A percentile compares a stretch with the other conserved stretches of the same genome.
These are phyloP conservation scores for Moniliella sp. DNA, from an alignment of 1,284 basidiomycete genomes.

Conservation along the genomic window DNA sequence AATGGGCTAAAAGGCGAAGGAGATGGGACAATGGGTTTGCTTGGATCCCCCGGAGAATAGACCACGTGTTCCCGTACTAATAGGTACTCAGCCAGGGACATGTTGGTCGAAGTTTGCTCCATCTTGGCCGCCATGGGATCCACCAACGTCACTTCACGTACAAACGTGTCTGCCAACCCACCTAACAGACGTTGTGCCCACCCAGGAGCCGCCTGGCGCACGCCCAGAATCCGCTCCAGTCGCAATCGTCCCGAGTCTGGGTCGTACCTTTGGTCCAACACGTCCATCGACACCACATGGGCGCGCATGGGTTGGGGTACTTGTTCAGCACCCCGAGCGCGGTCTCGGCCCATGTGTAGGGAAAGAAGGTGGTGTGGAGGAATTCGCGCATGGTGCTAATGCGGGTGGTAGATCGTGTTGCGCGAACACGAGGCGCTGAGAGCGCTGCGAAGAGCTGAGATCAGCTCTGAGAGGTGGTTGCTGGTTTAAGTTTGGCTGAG, in stretches of 20 bases:
- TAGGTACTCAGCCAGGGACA: conserved; percentile 67
- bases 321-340: conserved; percentile 53
- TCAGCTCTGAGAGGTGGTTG: no score
- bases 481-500: no score
- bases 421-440: no score
- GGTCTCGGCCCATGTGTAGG: conserved; percentile 4
- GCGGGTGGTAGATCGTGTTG: no score
- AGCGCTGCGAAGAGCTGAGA: no score
- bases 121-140: conserved; percentile 6
- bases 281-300: conserved; percentile 76
- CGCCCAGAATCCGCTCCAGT: conserved; percentile 59
- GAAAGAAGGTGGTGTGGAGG: no score
- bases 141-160: conserved; percentile 67
- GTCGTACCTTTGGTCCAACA: conserved; percentile 55
- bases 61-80: conserved; percentile 71
- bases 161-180: conserved; percentile 72
- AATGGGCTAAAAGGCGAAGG: neutral
- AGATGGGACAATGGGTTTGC: no score
- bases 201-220: conserved; percentile 59
- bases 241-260: conserved; percentile 62
- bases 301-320: conserved; percentile 78
- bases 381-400: no score
- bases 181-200: conserved; percentile 65
- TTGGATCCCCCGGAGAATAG: conserved; percentile 54
- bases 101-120: conserved; percentile 33